A percentile compares a stretch with the other conserved stretches of the same genome.
phyloP scores from a whole-genome alignment of 1,284 basidiomycete species.

The Agroathelia rolfsii region DNA sequence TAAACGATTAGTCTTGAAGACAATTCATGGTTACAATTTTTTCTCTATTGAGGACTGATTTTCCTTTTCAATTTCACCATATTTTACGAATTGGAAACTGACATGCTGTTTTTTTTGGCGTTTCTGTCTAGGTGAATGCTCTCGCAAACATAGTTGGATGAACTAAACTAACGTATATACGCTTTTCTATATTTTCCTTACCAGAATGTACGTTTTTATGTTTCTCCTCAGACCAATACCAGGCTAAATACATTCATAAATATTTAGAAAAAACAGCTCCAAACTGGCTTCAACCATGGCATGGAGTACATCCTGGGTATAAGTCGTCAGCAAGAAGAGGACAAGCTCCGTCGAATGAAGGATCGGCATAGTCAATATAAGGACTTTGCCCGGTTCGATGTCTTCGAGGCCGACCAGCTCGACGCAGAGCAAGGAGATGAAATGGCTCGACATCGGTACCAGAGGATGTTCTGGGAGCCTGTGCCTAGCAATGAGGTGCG shows the following conservation, averaged over 20 bases:
- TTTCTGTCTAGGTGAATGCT: too few relatives aligned
- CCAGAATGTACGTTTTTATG: background rate
- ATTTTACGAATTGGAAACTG: slow-evolving; percentile 64
- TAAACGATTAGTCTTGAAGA: slow-evolving; percentile 49
- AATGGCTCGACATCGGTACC: slow-evolving; percentile 52
- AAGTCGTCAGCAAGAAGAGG: slow-evolving; percentile 13
- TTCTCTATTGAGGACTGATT: slow-evolving; percentile 34
- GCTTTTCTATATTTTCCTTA: too few relatives aligned
- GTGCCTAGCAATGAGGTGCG: slow-evolving; percentile 56
- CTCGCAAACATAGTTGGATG: too few relatives aligned
- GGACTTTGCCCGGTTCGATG: slow-evolving; percentile 29
- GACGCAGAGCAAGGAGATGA: slow-evolving; percentile 42
- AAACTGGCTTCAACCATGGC: slow-evolving; percentile 58
- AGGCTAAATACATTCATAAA: slow-evolving; percentile 17
- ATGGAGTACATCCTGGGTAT: slow-evolving; percentile 63
- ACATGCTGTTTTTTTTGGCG: too few relatives aligned
- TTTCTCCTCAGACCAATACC: slow-evolving; percentile 15
- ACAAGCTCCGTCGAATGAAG: slow-evolving; percentile 12
- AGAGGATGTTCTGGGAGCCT: slow-evolving; percentile 67
- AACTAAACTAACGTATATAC: too few relatives aligned
- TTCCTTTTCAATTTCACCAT: slow-evolving; percentile 25
- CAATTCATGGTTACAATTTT: slow-evolving; percentile 32
- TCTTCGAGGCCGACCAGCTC: slow-evolving; percentile 48
- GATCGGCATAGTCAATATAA: slow-evolving; percentile 13
- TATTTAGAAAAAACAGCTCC: slow-evolving; percentile 41